phyloP scores from a whole-genome alignment of 2,329 filamentous ascomycete species.

The Dactylonectria estremocensis region DNA sequence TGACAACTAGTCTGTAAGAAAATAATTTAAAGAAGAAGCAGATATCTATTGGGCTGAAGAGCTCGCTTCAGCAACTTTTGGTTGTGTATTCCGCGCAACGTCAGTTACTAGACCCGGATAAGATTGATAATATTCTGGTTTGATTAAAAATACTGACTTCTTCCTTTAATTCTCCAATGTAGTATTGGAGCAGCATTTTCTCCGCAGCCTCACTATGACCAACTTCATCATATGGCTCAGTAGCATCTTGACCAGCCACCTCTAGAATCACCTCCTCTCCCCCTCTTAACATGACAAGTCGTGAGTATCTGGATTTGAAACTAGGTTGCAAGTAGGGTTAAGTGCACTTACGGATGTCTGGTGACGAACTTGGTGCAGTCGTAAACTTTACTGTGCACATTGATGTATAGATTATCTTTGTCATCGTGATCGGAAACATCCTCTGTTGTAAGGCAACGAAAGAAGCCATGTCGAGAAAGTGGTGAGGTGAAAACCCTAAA shows the following conservation, averaged over 20 bases:
- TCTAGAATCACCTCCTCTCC: slow-evolving; percentile 13
- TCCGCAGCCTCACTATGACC: slow-evolving; percentile 7
- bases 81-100: too few species aligned
- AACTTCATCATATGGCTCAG: slow-evolving; percentile 13
- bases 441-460: too few species aligned
- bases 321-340: background rate
- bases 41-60: too few species aligned
- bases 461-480: too few species aligned
- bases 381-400: slow-evolving; percentile 20
- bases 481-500: too few species aligned
- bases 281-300: too few species aligned
- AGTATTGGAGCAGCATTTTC: background rate
- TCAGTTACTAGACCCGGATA: too few species aligned
- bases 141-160: too few species aligned
- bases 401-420: slow-evolving; percentile 1
- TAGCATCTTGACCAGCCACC: slow-evolving; percentile 10
- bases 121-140: too few species aligned
- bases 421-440: slow-evolving; percentile 3
- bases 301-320: background rate
- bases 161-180: background rate
- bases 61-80: too few species aligned
- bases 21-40: too few species aligned
- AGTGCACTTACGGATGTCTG: slow-evolving; percentile 13
- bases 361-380: slow-evolving; percentile 21
- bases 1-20: too few species aligned